Base-by-base conservation (phyloP, 2,329 filamentous ascomycete species). In the Calonectria honghensis region DNA sequence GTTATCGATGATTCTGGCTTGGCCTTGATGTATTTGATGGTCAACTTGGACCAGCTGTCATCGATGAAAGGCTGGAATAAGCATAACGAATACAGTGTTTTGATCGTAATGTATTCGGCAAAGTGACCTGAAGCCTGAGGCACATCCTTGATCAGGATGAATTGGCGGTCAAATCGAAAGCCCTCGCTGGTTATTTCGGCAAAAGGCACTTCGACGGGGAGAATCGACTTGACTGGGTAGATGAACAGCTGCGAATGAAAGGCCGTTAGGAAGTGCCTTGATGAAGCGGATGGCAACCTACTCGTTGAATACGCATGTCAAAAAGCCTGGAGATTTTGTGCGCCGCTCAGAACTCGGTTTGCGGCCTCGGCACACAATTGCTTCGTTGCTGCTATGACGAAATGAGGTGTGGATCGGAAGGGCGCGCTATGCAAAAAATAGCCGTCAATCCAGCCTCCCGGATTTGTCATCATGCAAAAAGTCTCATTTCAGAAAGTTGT, bases 141-240 rank as follows among this genome's bases (percentile, higher is more conserved):
- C 5, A 20, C n/a, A 31, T 50, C 48, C 11, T 54, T 68, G 31
- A 68, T 68, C 9, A 68, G 7, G 16, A 52, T 68, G 16, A 41
- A 68, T 27, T 68, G 65, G 45, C 65, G 65, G 29, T 68, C 65
- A 37, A 68, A 68, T 68, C 65, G 65, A 50, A 67, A 67, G 31
- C 64, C 64, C 48, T 67, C 64, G 48, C 64, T 67, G 24, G 64
- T 67, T 11, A 67, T 52, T 50, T 67, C 64, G 14, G 64, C 64
- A 54, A 67, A 67, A 13, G 64, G 32, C 20, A 67, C 64, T 52
- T 67, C 64, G 24, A 67, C 64, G 4, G 64, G 64, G 10, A 67
- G 29, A 37, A 67, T 51, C 31, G 48, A 67, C 48, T 67, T 67
- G 31, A 67, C 24, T 67, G 64, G 64, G 35, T 52, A 67, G 13